Base-by-base conservation (phyloP, 345 rosid genomes). In the Orychophragmus violaceus region DNA sequence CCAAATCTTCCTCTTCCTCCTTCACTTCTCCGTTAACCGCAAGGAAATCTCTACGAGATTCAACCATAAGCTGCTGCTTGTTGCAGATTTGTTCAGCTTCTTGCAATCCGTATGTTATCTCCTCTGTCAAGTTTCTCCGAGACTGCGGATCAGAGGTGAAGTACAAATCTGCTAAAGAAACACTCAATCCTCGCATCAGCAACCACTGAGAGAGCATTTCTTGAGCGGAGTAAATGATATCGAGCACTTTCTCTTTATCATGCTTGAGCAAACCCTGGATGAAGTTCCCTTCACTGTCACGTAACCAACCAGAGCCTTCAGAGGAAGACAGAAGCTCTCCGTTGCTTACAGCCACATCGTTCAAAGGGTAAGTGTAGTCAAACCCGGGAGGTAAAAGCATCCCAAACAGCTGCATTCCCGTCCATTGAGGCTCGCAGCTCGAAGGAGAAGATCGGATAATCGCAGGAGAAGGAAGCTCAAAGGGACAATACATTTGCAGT, bases 191-290 rank as follows among this genome's bases (percentile, higher is more conserved):
- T 52, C 93, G 82, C 76, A 51, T 74, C 35, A 84, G 76, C 78
- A 94, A 66, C 97, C 95, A 90, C 77, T 94, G 89, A 14, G 95
- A 90, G 37, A 94, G 86, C 81, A 84, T 84, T 81, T 82, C 87
- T 76, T 94, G 99, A 46, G 91, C 85, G 10, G 74, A 70, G 68
- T 77, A 65, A 67, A 94, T 63, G 73, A 88, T 72, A 32, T 88
- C 88, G n/a, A 94, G 87, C 44, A 78, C 77, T 68, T 74, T 74
- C 52, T 60, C 76, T 62, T 70, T 83, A 52, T 63, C 70, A 10
- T 80, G 68, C 58, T 82, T 76, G n/a, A 81, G 60, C 36, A 94
- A 81, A 45, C 86, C 80, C 74, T 90, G 87, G 27, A 90, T 83
- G 62, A 90, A 70, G 59, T 88, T 94, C 1, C 82, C 90, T 30